These are phyloP conservation scores for Anisodus acutangulus DNA, from an alignment of 257 asterid genomes.

Conservation along the genomic window DNA sequence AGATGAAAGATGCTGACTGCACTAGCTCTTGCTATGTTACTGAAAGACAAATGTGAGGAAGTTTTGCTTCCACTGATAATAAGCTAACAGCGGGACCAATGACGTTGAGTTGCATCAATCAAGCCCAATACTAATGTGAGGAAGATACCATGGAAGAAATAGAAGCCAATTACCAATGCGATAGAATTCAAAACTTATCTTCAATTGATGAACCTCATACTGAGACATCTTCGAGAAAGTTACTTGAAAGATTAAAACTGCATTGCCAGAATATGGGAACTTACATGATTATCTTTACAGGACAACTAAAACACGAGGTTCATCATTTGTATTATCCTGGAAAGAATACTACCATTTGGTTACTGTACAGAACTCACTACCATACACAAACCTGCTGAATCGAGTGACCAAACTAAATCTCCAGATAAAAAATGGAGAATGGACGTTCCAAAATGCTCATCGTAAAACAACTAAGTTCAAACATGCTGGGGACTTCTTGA, in stretches of 20 bases:
- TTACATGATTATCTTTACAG: constrained; percentile 35
- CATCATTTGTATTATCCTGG: constrained; percentile 27
- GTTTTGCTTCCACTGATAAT: too few relatives aligned
- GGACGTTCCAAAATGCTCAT: constrained; percentile 15
- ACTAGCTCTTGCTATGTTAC: background rate
- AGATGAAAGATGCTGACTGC: background rate
- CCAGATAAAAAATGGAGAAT: constrained; percentile 29
- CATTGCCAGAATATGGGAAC: constrained; percentile 19
- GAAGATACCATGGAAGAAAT: too few relatives aligned
- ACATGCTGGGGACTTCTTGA: constrained; percentile 52
- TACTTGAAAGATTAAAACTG: background rate
- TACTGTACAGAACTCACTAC: constrained; percentile 55
- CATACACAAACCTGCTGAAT: constrained; percentile 42
- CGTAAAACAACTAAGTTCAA: constrained; percentile 41
- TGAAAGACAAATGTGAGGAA: background rate
- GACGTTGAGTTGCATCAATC: background rate
- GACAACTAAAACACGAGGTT: constrained; percentile 3
- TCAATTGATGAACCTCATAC: background rate
- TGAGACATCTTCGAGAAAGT: background rate
- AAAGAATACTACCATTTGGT: constrained; percentile 42
- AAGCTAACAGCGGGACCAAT: background rate
- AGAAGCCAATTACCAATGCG: too few relatives aligned
- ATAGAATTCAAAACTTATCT: background rate
- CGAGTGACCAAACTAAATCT: background rate
- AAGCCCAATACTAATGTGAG: background rate